Base-by-base conservation (phyloP, 345 rosid genomes). In the Euphorbia peplus region DNA sequence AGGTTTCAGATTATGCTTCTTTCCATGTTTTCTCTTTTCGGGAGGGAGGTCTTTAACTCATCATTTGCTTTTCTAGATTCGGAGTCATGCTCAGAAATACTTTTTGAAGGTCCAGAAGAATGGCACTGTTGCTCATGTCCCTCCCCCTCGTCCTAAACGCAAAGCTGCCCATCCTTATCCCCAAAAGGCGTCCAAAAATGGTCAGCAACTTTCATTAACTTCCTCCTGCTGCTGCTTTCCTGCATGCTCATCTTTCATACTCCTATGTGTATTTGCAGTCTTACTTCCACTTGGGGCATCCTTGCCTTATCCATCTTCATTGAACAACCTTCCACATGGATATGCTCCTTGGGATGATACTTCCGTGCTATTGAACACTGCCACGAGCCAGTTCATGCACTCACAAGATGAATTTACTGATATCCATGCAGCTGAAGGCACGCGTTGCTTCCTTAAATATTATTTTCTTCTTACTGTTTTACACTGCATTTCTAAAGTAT, bases 31-130 rank as follows among this genome's bases (percentile, higher is more conserved):
- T 47, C 14, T 30, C 51, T 56, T 18, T n/a, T n/a, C n/a, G n/a
- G n/a, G n/a, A 59, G 19, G 57, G 30, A 11, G 64, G 37, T 12
- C 63, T 29, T 66, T 42, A 57, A 52, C 69, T 67, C 67, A 51
- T 64, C 64, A 32, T 47, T 77, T 67, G 28, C 29, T 10, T 60
- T 70, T 80, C 63, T 80, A 93, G 97, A 93, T 93, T 58, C 81
- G 98, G 72, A 93, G 98, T 77, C 98, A 93, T 82, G 98, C 98
- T 12, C 98, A 93, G 80, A 93, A 93, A 76, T 93, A 91, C 79
- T 93, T 93, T 81, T 63, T 93, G 82, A 93, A 93, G 85, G 96
- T 93, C 72, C 97, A 93, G 72, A 93, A 93, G 81, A 91, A 88
- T 22, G 98, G 98, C 58, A 79, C 98, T 22, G 60, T 79, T 52